Base-by-base conservation (phyloP, 805 yeast genomes). In the Myxozyma vanderwaltii region DNA sequence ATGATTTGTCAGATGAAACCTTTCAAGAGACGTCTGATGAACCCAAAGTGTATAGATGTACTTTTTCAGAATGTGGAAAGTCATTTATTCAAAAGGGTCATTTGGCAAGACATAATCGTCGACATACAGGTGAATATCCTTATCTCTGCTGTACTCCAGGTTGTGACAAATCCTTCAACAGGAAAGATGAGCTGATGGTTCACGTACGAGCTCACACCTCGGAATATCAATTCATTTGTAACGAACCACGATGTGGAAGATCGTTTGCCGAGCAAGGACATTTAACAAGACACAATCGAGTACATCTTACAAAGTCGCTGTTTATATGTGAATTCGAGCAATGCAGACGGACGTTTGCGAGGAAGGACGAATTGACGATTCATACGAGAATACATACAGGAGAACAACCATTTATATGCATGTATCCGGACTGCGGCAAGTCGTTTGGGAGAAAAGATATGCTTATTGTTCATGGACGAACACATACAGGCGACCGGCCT, bases 401-500 rank as follows among this genome's bases (percentile, higher is more conserved):
- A 2, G 97, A 91, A 68, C 88, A 85, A 69, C 98, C 98, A 0
- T 91, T 80, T 71, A 72, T 72, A 54, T 92, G 99, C 72, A 17
- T 6, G 4, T 36, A 36, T 23, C 76, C 79, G 24, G 70, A 76
- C 1, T 92, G 99, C 72, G 85, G 81, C 4, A 91, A 90, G 71
- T 71, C 76, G 23, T 92, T 92, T 75, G 87, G 96, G 8, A 89
- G 96, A 1, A 82, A 88, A 29, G 85, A 94, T 3, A 85, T 94
- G 17, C 77, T 91, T 46, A 86, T 90, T 0, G 89, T 92, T 31
- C 98, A 94, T 74, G 74, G 81, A 44, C 78, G 98, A 61, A 85
- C 85, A 1, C 99, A 92, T 72, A 88, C 96, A 0, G 97, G 97
- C 1, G 92, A 86, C 59, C 89, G 87, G 71, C 97, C 97, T 2